Base-by-base conservation (phyloP, 768 basidiomycete genomes). In the Hirschioporus abietinus region DNA sequence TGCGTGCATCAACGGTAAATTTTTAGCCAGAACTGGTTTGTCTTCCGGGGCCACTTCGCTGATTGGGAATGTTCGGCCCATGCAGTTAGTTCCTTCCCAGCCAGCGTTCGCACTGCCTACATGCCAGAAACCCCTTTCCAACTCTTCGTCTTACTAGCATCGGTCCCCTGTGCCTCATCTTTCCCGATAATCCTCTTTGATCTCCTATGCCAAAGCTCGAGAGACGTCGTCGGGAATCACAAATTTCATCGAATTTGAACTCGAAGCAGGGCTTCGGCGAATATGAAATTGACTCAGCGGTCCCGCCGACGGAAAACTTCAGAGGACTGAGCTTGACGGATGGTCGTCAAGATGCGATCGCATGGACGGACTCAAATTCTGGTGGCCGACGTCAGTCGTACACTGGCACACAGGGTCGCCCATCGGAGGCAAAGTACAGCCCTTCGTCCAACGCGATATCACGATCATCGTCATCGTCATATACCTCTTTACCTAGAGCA, bases 31-130 rank as follows among this genome's bases (percentile, higher is more conserved):
- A 52, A 52, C 42, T 15, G 20, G 42, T 12, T 52, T 52, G 42
- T 52, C 12, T 1, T 52, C 42, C 42, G 42, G 42, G 20, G 42
- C 42, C 20, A 52, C 42, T 52, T 52, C 42, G 42, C 42, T 52
- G 42, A 52, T 52, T 52, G 42, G 42, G 42, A 52, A 52, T 52
- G 42, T 52, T 52, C 42, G 42, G 42, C 42, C 42, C 42, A 52
- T 52, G 42, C 42, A 52, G 42, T 52, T 20, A 52, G 42, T 20
- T 52, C 42, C 42, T 52, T 52, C 42, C 42, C 42, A 52, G 42
- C 42, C 42, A 52, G 42, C 42, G 42, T 52, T 20, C 42, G 42
- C 42, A 52, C 42, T 52, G 42, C 42, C 42, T 52, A 52, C 42
- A 52, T 52, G 42, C 42, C 20, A 52, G 42, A 52, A 52, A 52